A percentile compares a stretch with the other conserved stretches of the same genome.
Evolutionary conservation across 2,329 filamentous ascomycete species (phyloP).

Genomic region (Eutypella sp.): DNA sequence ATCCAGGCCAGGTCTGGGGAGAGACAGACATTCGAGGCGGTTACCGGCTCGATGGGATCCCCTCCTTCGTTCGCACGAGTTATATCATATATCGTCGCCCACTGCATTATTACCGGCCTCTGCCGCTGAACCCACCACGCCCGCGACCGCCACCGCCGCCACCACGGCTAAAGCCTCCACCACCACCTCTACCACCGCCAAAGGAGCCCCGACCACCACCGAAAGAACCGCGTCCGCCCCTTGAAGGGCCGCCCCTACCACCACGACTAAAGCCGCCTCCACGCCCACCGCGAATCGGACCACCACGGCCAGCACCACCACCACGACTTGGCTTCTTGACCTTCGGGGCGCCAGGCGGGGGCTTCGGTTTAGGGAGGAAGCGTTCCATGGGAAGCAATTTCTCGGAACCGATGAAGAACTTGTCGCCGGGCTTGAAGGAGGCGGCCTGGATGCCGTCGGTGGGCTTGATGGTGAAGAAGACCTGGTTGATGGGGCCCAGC

Average conservation of each 20-base stretch:
- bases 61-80: too few species aligned
- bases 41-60: too few species aligned
- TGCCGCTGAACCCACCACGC: slow-evolving; percentile 31
- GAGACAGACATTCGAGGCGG: not conserved
- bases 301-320: slow-evolving; percentile 42
- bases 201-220: slow-evolving; percentile 35
- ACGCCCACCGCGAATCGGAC: slow-evolving; percentile 29
- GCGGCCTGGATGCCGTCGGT: slow-evolving; percentile 92
- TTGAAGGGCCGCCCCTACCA: slow-evolving; percentile 47
- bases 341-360: slow-evolving; percentile 57
- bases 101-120: slow-evolving; percentile 20
- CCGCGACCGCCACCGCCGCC: slow-evolving; percentile 24
- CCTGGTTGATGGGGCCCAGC: slow-evolving; percentile 93
- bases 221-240: slow-evolving; percentile 49
- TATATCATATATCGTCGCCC: too few species aligned
- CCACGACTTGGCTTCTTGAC: slow-evolving; percentile 64
- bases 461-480: slow-evolving; percentile 98
- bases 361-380: slow-evolving; percentile 94
- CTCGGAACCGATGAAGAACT: slow-evolving; percentile 92
- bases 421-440: slow-evolving; percentile 94
- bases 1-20: not conserved
- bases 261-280: slow-evolving; percentile 25
- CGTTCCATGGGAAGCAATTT: slow-evolving; percentile 92
- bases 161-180: slow-evolving; percentile 15
- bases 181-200: slow-evolving; percentile 28